A percentile compares a stretch with the other conserved stretches of the same genome.
Conservation (phyloP, 768 basidiomycete species). For the Coprinopsis marcescibilis region DNA sequence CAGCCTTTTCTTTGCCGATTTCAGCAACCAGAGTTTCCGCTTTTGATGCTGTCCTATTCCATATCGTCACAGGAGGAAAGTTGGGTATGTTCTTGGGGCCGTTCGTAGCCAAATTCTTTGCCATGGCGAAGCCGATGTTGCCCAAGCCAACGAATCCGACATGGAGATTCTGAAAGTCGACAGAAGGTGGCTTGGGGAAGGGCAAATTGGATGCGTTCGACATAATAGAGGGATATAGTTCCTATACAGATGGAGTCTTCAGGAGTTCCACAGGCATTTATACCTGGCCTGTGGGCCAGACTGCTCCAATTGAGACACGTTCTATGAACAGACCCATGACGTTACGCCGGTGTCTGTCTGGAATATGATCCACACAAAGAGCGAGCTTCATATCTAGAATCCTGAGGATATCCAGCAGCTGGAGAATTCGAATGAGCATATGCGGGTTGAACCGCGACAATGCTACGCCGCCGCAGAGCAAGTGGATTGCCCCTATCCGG, state of each 20-base stretch:
- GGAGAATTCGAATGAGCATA: background rate
- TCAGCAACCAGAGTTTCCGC: slow-evolving; percentile 51
- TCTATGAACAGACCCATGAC: no score
- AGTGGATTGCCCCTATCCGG: background rate
- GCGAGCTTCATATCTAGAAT: no score
- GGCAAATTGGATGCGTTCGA: slow-evolving; percentile 8
- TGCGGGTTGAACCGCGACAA: background rate
- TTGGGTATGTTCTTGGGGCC: slow-evolving; percentile 29
- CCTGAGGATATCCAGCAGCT: no score
- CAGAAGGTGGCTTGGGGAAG: slow-evolving; percentile 17
- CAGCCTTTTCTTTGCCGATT: slow-evolving; percentile 46
- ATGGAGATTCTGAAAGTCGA: slow-evolving; percentile 17
- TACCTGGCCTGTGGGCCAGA: no score
- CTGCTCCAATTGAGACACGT: no score
- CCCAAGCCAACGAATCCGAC: slow-evolving; percentile 49
- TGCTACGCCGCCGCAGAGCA: background rate
- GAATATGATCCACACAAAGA: no score
- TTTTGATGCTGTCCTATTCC: slow-evolving; percentile 68
- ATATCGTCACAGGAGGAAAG: slow-evolving; percentile 57
- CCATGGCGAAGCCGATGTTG: slow-evolving; percentile 74
- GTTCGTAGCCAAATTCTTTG: slow-evolving; percentile 66
- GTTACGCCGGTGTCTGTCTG: no score
- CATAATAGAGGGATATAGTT: background rate
- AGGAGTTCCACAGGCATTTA: background rate
- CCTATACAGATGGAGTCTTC: slow-evolving; percentile 1